Conservation (phyloP, 2,329 filamentous ascomycete genomes). For the Sphaceloma murrayae region DNA sequence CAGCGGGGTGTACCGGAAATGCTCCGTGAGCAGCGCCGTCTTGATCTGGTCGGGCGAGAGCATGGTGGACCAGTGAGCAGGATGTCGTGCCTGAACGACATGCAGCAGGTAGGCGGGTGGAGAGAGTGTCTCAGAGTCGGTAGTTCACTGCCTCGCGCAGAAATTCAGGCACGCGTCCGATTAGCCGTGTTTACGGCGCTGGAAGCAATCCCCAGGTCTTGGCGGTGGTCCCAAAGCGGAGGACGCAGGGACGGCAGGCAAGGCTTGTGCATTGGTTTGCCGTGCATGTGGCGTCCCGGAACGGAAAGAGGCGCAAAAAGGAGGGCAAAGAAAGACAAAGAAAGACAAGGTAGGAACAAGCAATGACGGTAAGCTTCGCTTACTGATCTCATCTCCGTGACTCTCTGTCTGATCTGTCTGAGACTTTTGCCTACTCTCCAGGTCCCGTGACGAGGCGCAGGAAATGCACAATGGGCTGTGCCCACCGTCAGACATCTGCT, state of each 20-base stretch:
- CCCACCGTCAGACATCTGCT: too few relatives aligned
- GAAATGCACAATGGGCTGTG: too few relatives aligned
- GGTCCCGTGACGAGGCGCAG: slow-evolving; percentile 10
- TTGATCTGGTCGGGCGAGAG: slow-evolving; percentile 37
- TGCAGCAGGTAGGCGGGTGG: background rate
- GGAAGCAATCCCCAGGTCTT: background rate
- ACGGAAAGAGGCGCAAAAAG: too few relatives aligned
- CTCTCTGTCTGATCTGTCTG: too few relatives aligned
- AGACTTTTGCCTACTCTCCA: background rate
- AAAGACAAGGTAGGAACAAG: too few relatives aligned
- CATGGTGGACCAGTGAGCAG: slow-evolving; percentile 26
- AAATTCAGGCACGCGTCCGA: slow-evolving; percentile 10
- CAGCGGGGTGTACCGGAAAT: slow-evolving; percentile 87
- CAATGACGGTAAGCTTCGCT: slow-evolving; percentile 4
- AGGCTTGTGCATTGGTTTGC: slow-evolving; percentile 5
- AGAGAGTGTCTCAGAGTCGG: background rate
- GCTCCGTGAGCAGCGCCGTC: slow-evolving; percentile 73
- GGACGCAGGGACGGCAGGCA: slow-evolving; percentile 3
- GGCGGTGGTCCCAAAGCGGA: background rate
- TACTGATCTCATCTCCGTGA: too few relatives aligned
- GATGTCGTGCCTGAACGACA: slow-evolving; percentile 1
- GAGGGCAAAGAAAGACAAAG: too few relatives aligned
- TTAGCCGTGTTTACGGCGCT: slow-evolving; percentile 5
- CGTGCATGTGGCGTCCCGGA: slow-evolving; percentile 3
- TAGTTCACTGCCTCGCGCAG: slow-evolving; percentile 6